Base-by-base conservation (phyloP, 371 early-diverging fungal genomes). In the Chytridium lagenaria region DNA sequence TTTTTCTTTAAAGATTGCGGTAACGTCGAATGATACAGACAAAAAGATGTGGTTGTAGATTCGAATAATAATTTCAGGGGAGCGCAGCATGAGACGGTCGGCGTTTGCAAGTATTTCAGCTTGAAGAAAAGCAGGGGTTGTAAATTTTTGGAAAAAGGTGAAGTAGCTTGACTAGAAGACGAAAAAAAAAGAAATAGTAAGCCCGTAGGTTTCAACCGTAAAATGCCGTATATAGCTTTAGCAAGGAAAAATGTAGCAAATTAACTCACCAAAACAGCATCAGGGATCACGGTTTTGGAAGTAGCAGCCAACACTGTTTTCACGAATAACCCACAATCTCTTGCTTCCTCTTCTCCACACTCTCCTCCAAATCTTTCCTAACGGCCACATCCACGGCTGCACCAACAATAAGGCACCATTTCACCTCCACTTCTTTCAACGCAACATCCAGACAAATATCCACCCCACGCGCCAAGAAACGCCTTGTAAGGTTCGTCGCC, bases 1-100 rank as follows among this genome's bases (percentile, higher is more conserved):
- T 63, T 90, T 89, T 26, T 83, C 83, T 28, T 85, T 85, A 68
- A 92, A 92, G 38, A 90, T 76, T 1, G 76, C 55, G 1, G 90
- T 85, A 5, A 88, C 80, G 72, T 92, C 93, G 66, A 92, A 89
- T 0, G 84, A 84, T 82, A 82, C 71, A 72, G 83, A 50, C 76
- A 82, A 71, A 87, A 82, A 39, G 81, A 91, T 90, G 74, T 49
- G 65, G 39, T 52, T 40, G 40, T 64, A 78, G 52, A 70, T 79
- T 38, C 69, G 68, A 70, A 75, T 86, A 19, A 90, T 91, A 68
- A 92, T 82, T 74, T 96, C 97, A 22, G 97, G 96, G 2, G 95
- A 91, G 57, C 96, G 88, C 68, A 97, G 86, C 76, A 95, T 85
- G 78, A 93, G 87, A 66, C 92, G 91, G 52, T 94, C 91, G 2